These are phyloP conservation scores for Aspergillus novofumigatus DNA, from an alignment of 2,329 filamentous ascomycete genomes.

Conservation along the genomic window DNA sequence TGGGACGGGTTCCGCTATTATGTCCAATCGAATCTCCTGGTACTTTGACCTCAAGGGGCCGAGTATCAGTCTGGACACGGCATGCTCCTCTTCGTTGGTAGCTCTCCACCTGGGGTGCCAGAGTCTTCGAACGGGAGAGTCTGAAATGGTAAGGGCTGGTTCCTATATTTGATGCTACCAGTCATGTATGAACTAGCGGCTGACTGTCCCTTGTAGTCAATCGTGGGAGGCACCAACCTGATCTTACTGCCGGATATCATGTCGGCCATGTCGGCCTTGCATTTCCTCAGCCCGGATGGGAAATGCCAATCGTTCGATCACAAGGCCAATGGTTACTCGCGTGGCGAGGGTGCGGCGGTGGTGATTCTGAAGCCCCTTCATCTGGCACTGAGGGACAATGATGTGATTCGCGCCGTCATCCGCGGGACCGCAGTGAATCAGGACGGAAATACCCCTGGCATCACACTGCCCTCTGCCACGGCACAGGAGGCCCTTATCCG, in stretches of 20 bases:
- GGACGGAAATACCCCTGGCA: constrained; percentile 37
- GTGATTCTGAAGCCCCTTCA: constrained; percentile 46
- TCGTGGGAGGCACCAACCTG: no score
- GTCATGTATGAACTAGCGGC: no score
- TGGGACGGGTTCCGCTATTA: constrained; percentile 23
- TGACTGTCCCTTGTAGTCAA: no score
- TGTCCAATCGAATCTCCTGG: constrained; percentile 28
- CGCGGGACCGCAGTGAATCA: constrained; percentile 20
- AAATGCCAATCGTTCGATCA: constrained; percentile 33
- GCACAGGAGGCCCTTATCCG: constrained; percentile 37
- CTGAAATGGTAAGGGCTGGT: not conserved
- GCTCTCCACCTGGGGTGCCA: constrained; percentile 27
- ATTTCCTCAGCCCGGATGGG: no score
- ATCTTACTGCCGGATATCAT: no score
- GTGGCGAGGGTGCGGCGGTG: constrained; percentile 45
- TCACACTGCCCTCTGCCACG: constrained; percentile 36
- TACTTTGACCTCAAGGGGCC: constrained; percentile 26
- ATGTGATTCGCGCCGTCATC: constrained; percentile 24
- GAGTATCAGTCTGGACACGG: constrained; percentile 27
- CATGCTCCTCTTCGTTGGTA: constrained; percentile 25
- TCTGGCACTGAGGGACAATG: constrained; percentile 47
- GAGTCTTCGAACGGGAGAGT: constrained; percentile 23
- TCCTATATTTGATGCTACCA: no score
- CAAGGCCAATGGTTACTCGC: constrained; percentile 49
- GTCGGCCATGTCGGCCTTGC: no score